phyloP scores from a whole-genome alignment of 106 monocot genomes.

The Dendrobium chrysotoxum region DNA sequence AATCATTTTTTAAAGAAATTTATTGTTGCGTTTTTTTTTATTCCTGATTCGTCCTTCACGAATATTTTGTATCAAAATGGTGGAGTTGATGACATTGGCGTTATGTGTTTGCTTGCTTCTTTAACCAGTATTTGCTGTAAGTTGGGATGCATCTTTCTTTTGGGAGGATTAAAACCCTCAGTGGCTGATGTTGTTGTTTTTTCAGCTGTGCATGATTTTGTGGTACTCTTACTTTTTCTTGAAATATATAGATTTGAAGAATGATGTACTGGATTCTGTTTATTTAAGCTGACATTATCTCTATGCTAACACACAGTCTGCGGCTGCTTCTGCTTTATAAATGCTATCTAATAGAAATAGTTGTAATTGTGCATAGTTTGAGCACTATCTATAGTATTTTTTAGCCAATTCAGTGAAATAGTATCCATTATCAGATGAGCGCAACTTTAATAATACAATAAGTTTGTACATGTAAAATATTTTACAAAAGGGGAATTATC shows the following conservation, averaged over 20 bases:
- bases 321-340: not conserved
- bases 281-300: not conserved
- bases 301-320: not conserved
- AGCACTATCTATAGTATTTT: not conserved
- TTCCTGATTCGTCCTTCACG: not conserved
- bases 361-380: not conserved
- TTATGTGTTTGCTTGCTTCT: not conserved
- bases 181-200: conserved; percentile 76
- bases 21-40: not conserved
- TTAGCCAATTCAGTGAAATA: not conserved
- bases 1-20: not conserved
- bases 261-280: not conserved
- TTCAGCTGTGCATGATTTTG: conserved; percentile 53
- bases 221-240: conserved; percentile 34
- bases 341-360: not conserved
- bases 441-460: not conserved
- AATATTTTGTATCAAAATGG: not conserved
- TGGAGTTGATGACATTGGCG: not conserved
- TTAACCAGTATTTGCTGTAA: not conserved
- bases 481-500: not conserved
- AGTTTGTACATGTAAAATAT: not conserved
- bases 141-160: conserved; percentile 21
- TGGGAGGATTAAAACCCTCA: conserved; percentile 61
- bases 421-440: not conserved
- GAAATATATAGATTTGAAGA: not conserved